phyloP scores from a whole-genome alignment of 148 eudicot species.

The Camellia japonica region DNA sequence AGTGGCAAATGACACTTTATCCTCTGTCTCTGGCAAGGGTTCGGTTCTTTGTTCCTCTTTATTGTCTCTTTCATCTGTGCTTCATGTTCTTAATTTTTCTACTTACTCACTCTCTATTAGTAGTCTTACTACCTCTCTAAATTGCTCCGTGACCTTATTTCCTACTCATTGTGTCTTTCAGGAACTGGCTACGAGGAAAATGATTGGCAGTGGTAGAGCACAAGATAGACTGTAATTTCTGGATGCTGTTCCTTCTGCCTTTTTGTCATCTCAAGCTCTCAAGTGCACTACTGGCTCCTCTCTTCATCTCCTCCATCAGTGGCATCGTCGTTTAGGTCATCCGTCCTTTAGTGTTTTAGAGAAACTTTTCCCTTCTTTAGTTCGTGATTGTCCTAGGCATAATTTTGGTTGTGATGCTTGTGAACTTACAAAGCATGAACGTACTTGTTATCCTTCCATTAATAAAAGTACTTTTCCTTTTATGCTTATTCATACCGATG shows the following conservation, averaged over 20 bases:
- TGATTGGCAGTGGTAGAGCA: background rate
- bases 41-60: background rate
- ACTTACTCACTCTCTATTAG: background rate
- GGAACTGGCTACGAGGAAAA: background rate
- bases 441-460: background rate
- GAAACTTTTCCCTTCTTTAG: background rate
- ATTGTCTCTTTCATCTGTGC: background rate
- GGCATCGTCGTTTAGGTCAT: background rate
- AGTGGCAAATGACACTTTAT: background rate
- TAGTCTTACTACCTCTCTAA: background rate
- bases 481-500: background rate
- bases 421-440: background rate
- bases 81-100: background rate
- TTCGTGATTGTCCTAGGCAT: background rate
- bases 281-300: background rate
- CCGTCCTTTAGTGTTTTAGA: background rate
- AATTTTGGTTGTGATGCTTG: background rate
- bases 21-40: background rate
- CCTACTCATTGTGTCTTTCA: background rate
- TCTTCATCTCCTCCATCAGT: background rate
- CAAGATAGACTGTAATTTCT: background rate
- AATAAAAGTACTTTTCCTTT: background rate
- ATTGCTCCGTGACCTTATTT: background rate
- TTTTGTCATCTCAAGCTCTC: background rate
- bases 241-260: background rate